Base-by-base conservation (phyloP, 495 filamentous ascomycete species). In the Talaromyces borbonicus region DNA sequence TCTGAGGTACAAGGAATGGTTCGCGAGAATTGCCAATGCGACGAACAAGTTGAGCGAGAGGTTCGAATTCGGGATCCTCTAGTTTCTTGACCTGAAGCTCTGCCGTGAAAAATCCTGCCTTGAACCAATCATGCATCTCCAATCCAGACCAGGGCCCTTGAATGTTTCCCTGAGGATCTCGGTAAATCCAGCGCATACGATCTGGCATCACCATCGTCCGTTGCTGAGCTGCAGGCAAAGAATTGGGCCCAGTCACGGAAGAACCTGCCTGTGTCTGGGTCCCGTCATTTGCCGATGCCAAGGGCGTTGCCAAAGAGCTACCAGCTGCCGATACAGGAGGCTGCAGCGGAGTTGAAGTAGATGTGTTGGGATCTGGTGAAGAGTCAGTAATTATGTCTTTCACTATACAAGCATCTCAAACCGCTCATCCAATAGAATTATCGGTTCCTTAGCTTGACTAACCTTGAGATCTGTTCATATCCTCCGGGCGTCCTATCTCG, bases 91-190 rank as follows among this genome's bases (percentile, higher is more conserved):
- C 90, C 37, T 90, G 80, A 23, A 98, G 73, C 49, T 98, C 90
- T 0, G 88, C 78, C 8, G 87, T 92, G 66, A 98, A 98, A 69
- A 96, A 98, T 35, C 89, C 88, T 37, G 87, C 93, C 64, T 96
- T 95, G 67, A 95, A 98, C 92, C 92, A 98, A 55, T 98, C 92
- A 56, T 98, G 90, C 92, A 98, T 98, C 62, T 97, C 92, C 38
- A 98, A 71, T 3, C 92, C 92, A 30, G 86, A 93, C 71, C 88
- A 98, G 4, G 92, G 92, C 1, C 92, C 92, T 62, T 97, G 92
- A 26, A 85, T 81, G 36, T 83, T 80, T 31, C 90, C 89, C 59
- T 90, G 84, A 3, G 93, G 92, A 61, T 98, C 92, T 24, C 90
- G 80, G 56, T 98, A 98, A 23, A 95, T 90, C 92, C 92, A 98